Percentiles rank a stretch among this genome's conserved stretches.
Conservation (phyloP, 192 early-diverging fungal species). For the Coemansia sp. region DNA sequence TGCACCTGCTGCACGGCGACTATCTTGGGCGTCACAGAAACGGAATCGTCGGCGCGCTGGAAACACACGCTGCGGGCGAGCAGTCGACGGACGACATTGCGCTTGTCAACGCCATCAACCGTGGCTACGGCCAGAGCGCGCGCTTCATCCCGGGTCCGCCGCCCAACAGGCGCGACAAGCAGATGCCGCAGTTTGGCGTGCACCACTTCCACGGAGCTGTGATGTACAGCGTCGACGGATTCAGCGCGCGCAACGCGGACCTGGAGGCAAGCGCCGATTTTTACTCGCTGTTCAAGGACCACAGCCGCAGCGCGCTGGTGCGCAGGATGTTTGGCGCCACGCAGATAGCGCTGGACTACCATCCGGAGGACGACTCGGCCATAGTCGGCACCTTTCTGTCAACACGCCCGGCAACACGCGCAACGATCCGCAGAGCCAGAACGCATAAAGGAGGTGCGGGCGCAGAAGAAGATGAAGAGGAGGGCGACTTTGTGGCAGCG, state of each 20-base stretch:
- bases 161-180: slow-evolving; percentile 26
- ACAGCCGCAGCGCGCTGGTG: slow-evolving; percentile 74
- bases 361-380: slow-evolving; percentile 70
- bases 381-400: slow-evolving; percentile 77
- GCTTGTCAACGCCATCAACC: slow-evolving; percentile 55
- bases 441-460: background rate
- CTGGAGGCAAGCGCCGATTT: slow-evolving; percentile 75
- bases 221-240: slow-evolving; percentile 76
- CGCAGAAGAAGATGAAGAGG: background rate
- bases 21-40: slow-evolving; percentile 23
- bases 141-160: slow-evolving; percentile 31
- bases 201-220: slow-evolving; percentile 72
- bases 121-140: slow-evolving; percentile 25
- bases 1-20: slow-evolving; percentile 35
- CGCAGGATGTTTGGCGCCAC: slow-evolving; percentile 70
- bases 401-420: slow-evolving; percentile 69
- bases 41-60: slow-evolving; percentile 29
- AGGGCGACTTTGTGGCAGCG: background rate
- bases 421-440: slow-evolving; percentile 33
- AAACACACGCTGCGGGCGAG: slow-evolving; percentile 43
- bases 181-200: slow-evolving; percentile 65
- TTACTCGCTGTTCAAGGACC: slow-evolving; percentile 71
- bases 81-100: slow-evolving; percentile 60
- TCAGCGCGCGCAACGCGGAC: slow-evolving; percentile 75
- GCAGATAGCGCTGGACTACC: slow-evolving; percentile 71